phyloP scores from a whole-genome alignment of 2,329 filamentous ascomycete species.

The Podosphaera xanthii region DNA sequence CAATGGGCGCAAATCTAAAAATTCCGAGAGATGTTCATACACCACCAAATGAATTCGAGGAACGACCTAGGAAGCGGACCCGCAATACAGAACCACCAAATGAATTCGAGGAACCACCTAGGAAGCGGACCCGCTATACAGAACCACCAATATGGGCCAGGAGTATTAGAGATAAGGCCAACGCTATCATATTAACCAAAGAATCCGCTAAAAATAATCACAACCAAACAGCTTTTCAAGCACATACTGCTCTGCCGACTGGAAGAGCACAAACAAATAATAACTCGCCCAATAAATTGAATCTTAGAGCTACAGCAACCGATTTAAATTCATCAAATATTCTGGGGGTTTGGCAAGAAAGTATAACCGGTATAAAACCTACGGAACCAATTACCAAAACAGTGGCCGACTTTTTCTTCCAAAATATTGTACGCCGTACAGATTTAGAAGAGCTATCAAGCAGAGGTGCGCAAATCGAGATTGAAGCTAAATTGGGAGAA shows the following conservation, averaged over 20 bases:
- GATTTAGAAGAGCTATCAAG: conserved; percentile 39
- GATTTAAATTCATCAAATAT: conserved; percentile 7
- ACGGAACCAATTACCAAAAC: conserved; percentile 51
- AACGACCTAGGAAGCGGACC: conserved; percentile 24
- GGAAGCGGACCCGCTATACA: conserved; percentile 26
- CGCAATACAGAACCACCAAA: conserved; percentile 27
- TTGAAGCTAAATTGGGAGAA: conserved; percentile 81
- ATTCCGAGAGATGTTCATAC: neutral
- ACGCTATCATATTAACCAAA: neutral
- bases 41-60: conserved; percentile 2
- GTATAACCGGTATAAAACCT: conserved; percentile 47
- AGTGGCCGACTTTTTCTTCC: conserved; percentile 63
- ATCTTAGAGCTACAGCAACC: conserved; percentile 2
- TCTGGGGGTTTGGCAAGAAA: conserved; percentile 38
- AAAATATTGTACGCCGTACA: conserved; percentile 43
- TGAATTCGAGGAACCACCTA: conserved; percentile 20
- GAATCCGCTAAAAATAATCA: conserved; percentile 8
- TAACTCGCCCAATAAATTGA: conserved; percentile 6
- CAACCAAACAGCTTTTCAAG: neutral
- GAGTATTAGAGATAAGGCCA: conserved; percentile 9
- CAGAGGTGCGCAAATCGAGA: conserved; percentile 56
- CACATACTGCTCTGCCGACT: neutral
- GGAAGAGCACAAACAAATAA: conserved; percentile 7
- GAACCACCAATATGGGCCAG: conserved; percentile 27
- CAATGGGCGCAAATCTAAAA: conserved; percentile 9